Conservation (phyloP, 805 yeast species). For the Pichia ethanolica region DNA sequence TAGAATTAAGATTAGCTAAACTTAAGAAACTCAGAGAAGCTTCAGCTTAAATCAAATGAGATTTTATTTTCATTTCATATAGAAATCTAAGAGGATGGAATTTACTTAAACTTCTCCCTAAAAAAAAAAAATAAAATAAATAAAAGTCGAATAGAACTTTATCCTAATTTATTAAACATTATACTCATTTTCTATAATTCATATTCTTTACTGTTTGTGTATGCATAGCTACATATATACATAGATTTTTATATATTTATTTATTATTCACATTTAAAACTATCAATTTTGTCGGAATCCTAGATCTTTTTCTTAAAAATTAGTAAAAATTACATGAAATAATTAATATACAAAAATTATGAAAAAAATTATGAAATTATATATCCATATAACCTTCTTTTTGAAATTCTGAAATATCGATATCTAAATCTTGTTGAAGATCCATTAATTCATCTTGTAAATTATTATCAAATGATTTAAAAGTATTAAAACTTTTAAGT, state of each 20-base stretch:
- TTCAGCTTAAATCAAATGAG: conserved; percentile 7
- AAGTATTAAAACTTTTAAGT: not conserved
- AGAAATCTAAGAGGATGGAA: too few relatives aligned
- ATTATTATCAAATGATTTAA: not conserved
- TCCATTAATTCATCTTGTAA: conserved; percentile 17
- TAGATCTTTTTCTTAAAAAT: too few relatives aligned
- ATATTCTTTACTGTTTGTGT: too few relatives aligned
- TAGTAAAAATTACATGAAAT: not conserved
- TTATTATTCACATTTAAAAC: conserved; percentile 4
- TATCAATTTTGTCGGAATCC: not conserved
- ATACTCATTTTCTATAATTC: too few relatives aligned
- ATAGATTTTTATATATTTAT: not conserved
- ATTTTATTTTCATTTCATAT: too few relatives aligned
- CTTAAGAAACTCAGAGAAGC: conserved; percentile 32
- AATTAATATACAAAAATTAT: not conserved
- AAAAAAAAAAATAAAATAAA: too few relatives aligned
- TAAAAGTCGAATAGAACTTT: too few relatives aligned
- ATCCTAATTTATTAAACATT: too few relatives aligned
- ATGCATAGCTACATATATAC: conserved; percentile 1
- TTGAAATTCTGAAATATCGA: conserved; percentile 12
- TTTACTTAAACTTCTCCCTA: too few relatives aligned
- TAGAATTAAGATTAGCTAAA: conserved; percentile 31
- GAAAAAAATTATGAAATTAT: not conserved
- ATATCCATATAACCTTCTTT: conserved; percentile 13
- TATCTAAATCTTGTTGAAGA: conserved; percentile 16